Evolutionary conservation across 2,329 filamentous ascomycete species (phyloP).

Genomic region (Beauveria pseudobassiana): DNA sequence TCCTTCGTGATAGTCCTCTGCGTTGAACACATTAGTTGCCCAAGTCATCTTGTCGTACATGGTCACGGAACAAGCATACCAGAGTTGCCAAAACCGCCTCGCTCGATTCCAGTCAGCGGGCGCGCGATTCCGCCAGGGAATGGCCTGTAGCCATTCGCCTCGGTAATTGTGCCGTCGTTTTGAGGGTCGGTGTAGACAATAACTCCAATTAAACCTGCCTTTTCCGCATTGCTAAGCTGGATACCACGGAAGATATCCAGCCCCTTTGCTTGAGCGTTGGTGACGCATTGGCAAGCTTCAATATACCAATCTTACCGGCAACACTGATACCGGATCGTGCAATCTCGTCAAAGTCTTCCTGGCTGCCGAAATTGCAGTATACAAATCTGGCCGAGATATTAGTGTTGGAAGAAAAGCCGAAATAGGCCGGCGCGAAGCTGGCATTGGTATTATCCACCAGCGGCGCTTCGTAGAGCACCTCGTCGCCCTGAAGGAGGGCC

Average conservation of each 20-base stretch:
- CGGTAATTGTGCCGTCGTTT: conserved; percentile 70
- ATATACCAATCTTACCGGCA: conserved; percentile 27
- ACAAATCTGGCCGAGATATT: not conserved
- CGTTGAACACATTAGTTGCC: not conserved
- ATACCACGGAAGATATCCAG: conserved; percentile 60
- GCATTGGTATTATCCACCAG: conserved; percentile 3
- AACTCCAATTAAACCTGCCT: conserved; percentile 74
- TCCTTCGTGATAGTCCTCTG: conserved; percentile 26
- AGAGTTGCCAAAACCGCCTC: conserved; percentile 65
- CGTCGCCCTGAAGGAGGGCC: not conserved
- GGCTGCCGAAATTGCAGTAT: conserved; percentile 3
- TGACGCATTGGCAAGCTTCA: conserved; percentile 55
- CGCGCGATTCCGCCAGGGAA: conserved; percentile 41
- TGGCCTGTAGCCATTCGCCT: conserved; percentile 64
- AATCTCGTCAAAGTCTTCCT: conserved; percentile 4
- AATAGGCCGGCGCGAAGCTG: conserved; percentile 1
- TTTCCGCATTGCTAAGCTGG: conserved; percentile 77
- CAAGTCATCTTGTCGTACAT: conserved; percentile 52
- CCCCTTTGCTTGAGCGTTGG: conserved; percentile 49
- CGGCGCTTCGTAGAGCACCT: conserved; percentile 3
- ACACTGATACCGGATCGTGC: not conserved
- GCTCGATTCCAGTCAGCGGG: conserved; percentile 19
- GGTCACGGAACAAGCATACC: conserved; percentile 67
- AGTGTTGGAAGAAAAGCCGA: not conserved
- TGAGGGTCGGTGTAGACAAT: conserved; percentile 80